Evolutionary conservation across 2,329 filamentous ascomycete species (phyloP), one percentile per base, ranked within the genome.

Genomic region (Rutstroemia sp.): DNA sequence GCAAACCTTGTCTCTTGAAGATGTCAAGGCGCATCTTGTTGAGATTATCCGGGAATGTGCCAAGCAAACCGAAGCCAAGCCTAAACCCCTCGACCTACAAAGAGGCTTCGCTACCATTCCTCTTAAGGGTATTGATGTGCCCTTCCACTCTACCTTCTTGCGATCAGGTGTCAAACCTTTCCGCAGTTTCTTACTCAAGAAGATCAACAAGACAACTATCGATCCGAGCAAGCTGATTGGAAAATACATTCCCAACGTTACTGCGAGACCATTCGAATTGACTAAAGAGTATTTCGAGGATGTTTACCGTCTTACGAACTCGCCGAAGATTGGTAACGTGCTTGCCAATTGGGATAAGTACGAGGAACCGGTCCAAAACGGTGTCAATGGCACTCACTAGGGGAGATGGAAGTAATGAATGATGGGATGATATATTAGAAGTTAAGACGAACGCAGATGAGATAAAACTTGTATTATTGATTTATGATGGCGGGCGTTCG

Each of bases 231-330:
- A 97, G 80, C 77, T 99, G 69, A 82, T 99, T 65, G 94, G 94
- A 69, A 99, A 99, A 77, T 99, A 99, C 77, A 97, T 99, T 64
- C 94, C 94, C 66, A 99, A 99, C 74, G 95, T 99, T 64, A 99
- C 94, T 56, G 94, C 94, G 58, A 86, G 86, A 75, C 94, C 94
- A 16, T 99, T 99, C 71, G 90, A 91, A 72, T 79, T 99, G 63
- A 95, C 91, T 55, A 95, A 92, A 81, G 94, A 97, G 77, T 99
- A 99, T 77, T 99, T 99, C 75, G 92, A 99, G 80, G 94, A 97
- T 70, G 95, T 99, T 51, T 97, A 97, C 77, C 84, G 85, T 67
- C 76, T 99, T 71, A 99, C 94, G 54, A 96, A 95, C 76, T 65
- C 61, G 18, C 69, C 69, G 5, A 69, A 66, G 62, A 71, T 71